Evolutionary conservation across 345 rosid genomes (phyloP).

Genomic region (Eucalyptus pauciflora): DNA sequence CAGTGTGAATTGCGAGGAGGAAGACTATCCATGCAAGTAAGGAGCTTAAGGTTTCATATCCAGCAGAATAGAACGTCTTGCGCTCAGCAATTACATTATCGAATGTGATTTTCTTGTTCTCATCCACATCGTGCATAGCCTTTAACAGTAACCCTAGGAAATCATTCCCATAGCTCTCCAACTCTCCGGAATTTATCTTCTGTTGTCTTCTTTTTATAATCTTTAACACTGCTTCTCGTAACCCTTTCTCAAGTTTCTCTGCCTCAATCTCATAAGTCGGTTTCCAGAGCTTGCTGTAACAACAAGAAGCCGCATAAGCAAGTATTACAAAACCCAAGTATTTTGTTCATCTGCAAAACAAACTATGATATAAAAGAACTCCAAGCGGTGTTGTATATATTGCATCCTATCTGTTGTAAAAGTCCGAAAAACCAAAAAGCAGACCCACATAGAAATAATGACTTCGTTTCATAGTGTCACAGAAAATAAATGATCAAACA

Average conservation of each 20-base stretch:
- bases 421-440: not conserved
- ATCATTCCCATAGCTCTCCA: slow-evolving; percentile 4
- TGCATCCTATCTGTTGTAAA: not conserved
- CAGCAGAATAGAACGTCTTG: slow-evolving; percentile 13
- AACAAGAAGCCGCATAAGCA: not conserved
- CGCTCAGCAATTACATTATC: slow-evolving; percentile 18
- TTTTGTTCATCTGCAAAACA: not conserved
- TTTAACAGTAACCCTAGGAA: slow-evolving; percentile 4
- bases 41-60: slow-evolving; percentile 11
- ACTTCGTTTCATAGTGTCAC: not conserved
- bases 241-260: not conserved
- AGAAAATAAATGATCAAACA: no score
- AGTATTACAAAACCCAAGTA: not conserved
- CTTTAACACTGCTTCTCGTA: not conserved
- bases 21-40: slow-evolving; percentile 14
- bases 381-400: not conserved
- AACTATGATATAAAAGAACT: not conserved
- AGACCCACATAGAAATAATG: not conserved
- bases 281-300: slow-evolving; percentile 1
- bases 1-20: slow-evolving; percentile 15
- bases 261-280: not conserved
- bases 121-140: not conserved
- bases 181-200: not conserved
- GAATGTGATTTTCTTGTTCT: not conserved
- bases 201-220: not conserved